Conservation (phyloP, 1,284 basidiomycete genomes). For the Trichosporon faecale region DNA sequence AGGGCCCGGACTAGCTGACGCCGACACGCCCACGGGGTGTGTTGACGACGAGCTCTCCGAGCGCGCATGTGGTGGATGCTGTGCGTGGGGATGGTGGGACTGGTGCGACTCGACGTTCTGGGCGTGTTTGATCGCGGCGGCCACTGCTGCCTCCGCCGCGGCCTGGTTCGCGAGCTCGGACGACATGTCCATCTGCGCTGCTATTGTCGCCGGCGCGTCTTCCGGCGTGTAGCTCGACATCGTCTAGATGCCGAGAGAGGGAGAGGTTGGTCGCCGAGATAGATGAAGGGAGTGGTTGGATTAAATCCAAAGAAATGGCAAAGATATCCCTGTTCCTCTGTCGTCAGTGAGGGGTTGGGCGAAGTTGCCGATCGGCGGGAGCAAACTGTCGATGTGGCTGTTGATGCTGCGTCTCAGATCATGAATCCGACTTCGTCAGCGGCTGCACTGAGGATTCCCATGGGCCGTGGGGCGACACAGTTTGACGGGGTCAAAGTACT, state of each 20-base stretch:
- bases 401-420: not conserved
- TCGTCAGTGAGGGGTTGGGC: not conserved
- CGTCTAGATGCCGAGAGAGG: constrained; percentile 24
- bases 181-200: constrained; percentile 35
- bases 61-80: not conserved
- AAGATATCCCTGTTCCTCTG: not conserved
- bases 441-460: too few relatives aligned
- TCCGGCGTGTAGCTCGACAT: constrained; percentile 25
- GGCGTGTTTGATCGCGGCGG: constrained; percentile 23
- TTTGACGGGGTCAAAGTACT: not conserved
- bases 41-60: not conserved
- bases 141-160: constrained; percentile 39
- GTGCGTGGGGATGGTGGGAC: not conserved
- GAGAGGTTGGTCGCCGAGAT: constrained; percentile 13
- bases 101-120: not conserved
- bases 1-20: constrained; percentile 6
- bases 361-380: not conserved
- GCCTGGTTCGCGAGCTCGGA: constrained; percentile 40
- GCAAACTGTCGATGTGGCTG: not conserved
- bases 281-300: constrained; percentile 1
- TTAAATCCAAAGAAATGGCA: not conserved
- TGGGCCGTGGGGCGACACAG: too few relatives aligned
- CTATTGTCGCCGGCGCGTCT: constrained; percentile 18
- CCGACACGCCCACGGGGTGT: constrained; percentile 13
- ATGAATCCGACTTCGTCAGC: too few relatives aligned